Evolutionary conservation across 1,284 basidiomycete genomes (phyloP).

Genomic region (Phylloboletellus chloephorus): DNA sequence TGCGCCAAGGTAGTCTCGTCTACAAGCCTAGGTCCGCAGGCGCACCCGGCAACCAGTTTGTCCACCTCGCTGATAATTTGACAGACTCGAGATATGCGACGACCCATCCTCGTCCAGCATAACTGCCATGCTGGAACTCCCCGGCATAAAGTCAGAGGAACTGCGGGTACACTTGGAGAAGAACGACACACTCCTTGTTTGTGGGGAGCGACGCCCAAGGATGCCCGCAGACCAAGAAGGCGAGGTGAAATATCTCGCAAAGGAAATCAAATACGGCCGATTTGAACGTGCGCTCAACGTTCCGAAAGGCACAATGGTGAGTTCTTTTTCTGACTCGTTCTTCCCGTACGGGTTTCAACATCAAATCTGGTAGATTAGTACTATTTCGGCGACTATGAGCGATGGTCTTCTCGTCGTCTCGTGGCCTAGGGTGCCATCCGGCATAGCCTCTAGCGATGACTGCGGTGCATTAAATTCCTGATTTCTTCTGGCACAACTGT

Average conservation of each 20-base stretch:
- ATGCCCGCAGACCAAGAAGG: constrained; percentile 20
- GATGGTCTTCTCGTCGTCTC: constrained; percentile 30
- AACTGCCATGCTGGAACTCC: constrained; percentile 28
- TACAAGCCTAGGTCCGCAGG: constrained; percentile 31
- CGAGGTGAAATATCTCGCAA: constrained; percentile 19
- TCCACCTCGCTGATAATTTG: constrained; percentile 11
- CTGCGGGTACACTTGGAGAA: constrained; percentile 26
- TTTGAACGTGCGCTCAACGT: constrained; percentile 30
- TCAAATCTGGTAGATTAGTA: constrained; percentile 25
- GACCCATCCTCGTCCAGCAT: constrained; percentile 29
- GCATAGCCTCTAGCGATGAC: constrained; percentile 14
- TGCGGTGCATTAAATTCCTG: constrained; percentile 6
- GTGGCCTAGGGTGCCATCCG: constrained; percentile 24
- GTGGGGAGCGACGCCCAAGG: constrained; percentile 22
- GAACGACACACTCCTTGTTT: constrained; percentile 23
- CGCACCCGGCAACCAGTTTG: constrained; percentile 8
- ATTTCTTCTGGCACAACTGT: constrained; percentile 5
- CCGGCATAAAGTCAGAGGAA: constrained; percentile 32
- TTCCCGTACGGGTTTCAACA: constrained; percentile 5
- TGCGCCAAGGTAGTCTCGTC: constrained; percentile 28
- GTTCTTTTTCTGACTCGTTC: constrained; percentile 5
- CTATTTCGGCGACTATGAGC: constrained; percentile 33
- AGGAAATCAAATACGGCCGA: constrained; percentile 31
- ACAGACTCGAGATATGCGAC: constrained; percentile 31
- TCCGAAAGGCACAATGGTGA: constrained; percentile 32